Evolutionary conservation across 2,329 filamentous ascomycete species (phyloP).

Genomic region (Aspergillus quadrilineatus): DNA sequence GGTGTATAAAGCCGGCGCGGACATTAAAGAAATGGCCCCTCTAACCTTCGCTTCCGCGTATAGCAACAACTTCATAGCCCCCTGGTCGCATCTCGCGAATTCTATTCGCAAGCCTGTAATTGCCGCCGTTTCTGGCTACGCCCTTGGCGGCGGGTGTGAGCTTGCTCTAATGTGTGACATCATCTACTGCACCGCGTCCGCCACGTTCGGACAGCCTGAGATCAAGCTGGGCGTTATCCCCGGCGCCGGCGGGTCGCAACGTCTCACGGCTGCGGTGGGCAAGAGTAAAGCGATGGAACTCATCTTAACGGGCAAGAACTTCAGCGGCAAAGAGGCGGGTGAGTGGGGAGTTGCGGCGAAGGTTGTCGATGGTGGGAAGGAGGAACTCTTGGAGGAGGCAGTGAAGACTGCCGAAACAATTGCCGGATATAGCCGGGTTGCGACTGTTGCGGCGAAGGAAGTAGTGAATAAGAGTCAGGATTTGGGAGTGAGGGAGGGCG

Average conservation of each 20-base stretch:
- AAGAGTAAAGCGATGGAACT: conserved; percentile 90
- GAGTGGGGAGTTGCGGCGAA: conserved; percentile 87
- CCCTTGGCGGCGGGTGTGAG: conserved; percentile 92
- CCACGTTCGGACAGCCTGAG: conserved; percentile 95
- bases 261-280: conserved; percentile 77
- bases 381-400: conserved; percentile 77
- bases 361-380: conserved; percentile 70
- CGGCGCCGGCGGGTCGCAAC: conserved; percentile 86
- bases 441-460: conserved; percentile 88
- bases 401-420: conserved; percentile 85
- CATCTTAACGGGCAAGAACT: conserved; percentile 80
- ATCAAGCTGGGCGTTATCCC: conserved; percentile 93
- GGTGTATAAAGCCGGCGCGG: conserved; percentile 69
- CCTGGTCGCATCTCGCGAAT: conserved; percentile 83
- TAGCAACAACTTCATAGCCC: conserved; percentile 87
- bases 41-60: conserved; percentile 88
- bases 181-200: conserved; percentile 79
- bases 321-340: conserved; percentile 79
- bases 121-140: conserved; percentile 89
- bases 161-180: conserved; percentile 97
- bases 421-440: conserved; percentile 80
- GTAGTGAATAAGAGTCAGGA: conserved; percentile 99
- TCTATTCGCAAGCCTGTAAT: conserved; percentile 91
- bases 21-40: conserved; percentile 98
- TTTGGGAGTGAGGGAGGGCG: conserved; percentile 77